phyloP scores from a whole-genome alignment of 139 green algal species.

The Gonium pectorale region DNA sequence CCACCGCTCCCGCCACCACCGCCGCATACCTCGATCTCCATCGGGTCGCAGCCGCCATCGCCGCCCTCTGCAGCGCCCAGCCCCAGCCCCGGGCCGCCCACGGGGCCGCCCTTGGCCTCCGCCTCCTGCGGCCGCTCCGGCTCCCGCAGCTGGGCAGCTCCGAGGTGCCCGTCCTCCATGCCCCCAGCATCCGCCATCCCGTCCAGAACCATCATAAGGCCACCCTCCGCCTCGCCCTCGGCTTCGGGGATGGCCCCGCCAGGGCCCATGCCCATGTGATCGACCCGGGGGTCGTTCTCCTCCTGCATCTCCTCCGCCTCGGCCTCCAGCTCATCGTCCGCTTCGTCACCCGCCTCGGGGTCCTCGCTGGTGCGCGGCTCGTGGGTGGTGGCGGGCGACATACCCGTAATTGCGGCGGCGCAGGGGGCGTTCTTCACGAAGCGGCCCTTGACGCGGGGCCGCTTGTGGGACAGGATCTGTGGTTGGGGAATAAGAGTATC shows the following conservation, averaged over 20 bases:
- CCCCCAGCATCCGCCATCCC: too few relatives aligned
- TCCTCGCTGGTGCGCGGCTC: conserved; percentile 28
- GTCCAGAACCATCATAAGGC: conserved; percentile 14
- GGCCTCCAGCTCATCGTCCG: conserved; percentile 38
- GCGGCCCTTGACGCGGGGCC: conserved; percentile 79
- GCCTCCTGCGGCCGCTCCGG: conserved; percentile 18
- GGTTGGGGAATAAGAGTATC: not conserved
- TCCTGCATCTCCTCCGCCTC: conserved; percentile 32
- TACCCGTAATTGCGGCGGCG: not conserved
- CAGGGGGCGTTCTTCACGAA: conserved; percentile 77
- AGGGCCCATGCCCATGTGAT: not conserved
- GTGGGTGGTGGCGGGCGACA: conserved; percentile 24
- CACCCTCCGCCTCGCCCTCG: not conserved
- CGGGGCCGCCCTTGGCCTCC: not conserved
- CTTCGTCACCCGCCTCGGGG: conserved; percentile 19
- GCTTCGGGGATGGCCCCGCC: not conserved
- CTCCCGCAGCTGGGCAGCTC: not conserved
- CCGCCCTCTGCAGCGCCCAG: not conserved
- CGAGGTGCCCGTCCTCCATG: not conserved
- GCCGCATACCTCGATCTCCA: conserved; percentile 19
- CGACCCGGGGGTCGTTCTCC: not conserved
- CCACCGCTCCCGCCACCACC: not conserved
- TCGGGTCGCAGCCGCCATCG: not conserved
- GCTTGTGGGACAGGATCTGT: conserved; percentile 67
- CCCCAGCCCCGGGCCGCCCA: not conserved